Percentiles rank a stretch among this genome's conserved stretches.
phyloP scores from a whole-genome alignment of 495 filamentous ascomycete genomes.

The Cercophora scortea region DNA sequence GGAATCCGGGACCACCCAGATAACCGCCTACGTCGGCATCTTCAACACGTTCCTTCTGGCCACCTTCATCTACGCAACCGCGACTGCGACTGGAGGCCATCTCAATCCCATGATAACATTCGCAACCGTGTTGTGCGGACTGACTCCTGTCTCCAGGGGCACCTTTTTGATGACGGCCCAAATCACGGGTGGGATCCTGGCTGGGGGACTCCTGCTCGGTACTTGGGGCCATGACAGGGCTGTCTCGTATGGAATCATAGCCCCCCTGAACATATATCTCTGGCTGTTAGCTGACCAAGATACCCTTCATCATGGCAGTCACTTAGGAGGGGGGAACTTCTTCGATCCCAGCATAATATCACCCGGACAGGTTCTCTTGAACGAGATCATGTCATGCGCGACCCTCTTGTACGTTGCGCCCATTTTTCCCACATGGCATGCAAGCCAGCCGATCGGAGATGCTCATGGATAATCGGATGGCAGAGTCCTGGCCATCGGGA shows the following conservation, averaged over 20 bases:
- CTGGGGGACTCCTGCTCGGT: slow-evolving; percentile 33
- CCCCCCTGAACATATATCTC: not conserved
- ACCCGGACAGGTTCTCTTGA: slow-evolving; percentile 29
- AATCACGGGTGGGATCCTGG: slow-evolving; percentile 34
- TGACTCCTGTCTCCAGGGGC: slow-evolving; percentile 40
- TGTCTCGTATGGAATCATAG: slow-evolving; percentile 4
- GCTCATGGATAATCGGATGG: not conserved
- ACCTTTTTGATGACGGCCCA: slow-evolving; percentile 38
- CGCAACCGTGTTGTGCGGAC: slow-evolving; percentile 41
- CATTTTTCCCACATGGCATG: too few relatives aligned
- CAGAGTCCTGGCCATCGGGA: slow-evolving; percentile 37
- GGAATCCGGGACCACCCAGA: slow-evolving; percentile 18
- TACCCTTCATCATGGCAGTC: not conserved
- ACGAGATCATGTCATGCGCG: slow-evolving; percentile 38
- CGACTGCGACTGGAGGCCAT: slow-evolving; percentile 43
- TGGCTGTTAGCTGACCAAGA: not conserved
- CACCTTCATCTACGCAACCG: slow-evolving; percentile 44
- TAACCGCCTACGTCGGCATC: slow-evolving; percentile 31
- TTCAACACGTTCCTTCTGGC: slow-evolving; percentile 38
- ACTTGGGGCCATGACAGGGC: slow-evolving; percentile 23
- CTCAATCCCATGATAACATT: slow-evolving; percentile 47
- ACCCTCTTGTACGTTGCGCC: slow-evolving; percentile 22
- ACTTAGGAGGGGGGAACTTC: slow-evolving; percentile 25
- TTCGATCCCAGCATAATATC: slow-evolving; percentile 14
- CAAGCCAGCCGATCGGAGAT: not conserved